Conservation (phyloP, 768 basidiomycete species). For the Tricholoma saponaceum region DNA sequence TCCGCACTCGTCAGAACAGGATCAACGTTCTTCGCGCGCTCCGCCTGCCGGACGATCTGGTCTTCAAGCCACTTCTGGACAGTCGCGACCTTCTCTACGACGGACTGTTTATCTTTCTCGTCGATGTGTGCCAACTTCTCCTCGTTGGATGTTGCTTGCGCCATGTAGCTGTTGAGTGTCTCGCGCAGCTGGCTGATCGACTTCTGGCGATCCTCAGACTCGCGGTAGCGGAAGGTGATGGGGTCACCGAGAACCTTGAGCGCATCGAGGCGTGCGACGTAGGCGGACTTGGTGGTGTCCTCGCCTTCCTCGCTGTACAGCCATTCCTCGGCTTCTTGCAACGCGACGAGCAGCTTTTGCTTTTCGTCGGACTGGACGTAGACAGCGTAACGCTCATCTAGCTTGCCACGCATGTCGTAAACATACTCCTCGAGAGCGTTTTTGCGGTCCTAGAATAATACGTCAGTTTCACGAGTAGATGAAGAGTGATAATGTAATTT, state of each 20-base stretch:
- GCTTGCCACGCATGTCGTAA: slow-evolving; percentile 90
- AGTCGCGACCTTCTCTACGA: slow-evolving; percentile 88
- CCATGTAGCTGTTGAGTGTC: slow-evolving; percentile 81
- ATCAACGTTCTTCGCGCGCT: slow-evolving; percentile 86
- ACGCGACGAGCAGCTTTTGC: slow-evolving; percentile 61
- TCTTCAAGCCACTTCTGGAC: slow-evolving; percentile 96
- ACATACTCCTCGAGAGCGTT: slow-evolving; percentile 99
- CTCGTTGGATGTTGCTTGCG: slow-evolving; percentile 77
- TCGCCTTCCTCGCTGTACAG: slow-evolving; percentile 96
- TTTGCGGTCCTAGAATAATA: slow-evolving; percentile 73
- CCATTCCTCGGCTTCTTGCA: slow-evolving; percentile 90
- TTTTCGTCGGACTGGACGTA: slow-evolving; percentile 80
- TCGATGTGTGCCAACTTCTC: slow-evolving; percentile 90
- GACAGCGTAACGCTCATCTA: slow-evolving; percentile 81
- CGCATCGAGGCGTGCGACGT: slow-evolving; percentile 75
- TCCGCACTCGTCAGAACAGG: slow-evolving; percentile 79
- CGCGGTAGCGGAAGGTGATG: slow-evolving; percentile 77
- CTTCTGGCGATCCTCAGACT: slow-evolving; percentile 74
- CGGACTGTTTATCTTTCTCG: slow-evolving; percentile 78
- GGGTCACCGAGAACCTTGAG: slow-evolving; percentile 88
- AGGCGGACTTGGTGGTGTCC: slow-evolving; percentile 94
- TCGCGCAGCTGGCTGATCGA: slow-evolving; percentile 78
- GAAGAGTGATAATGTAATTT: slow-evolving; percentile 17
- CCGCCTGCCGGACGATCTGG: slow-evolving; percentile 79
- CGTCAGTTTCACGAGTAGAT: neutral